Percentiles rank a stretch among this genome's conserved stretches.
Conservation (phyloP, 352 stramenopile genomes). For the Pythium pyrilobum region DNA sequence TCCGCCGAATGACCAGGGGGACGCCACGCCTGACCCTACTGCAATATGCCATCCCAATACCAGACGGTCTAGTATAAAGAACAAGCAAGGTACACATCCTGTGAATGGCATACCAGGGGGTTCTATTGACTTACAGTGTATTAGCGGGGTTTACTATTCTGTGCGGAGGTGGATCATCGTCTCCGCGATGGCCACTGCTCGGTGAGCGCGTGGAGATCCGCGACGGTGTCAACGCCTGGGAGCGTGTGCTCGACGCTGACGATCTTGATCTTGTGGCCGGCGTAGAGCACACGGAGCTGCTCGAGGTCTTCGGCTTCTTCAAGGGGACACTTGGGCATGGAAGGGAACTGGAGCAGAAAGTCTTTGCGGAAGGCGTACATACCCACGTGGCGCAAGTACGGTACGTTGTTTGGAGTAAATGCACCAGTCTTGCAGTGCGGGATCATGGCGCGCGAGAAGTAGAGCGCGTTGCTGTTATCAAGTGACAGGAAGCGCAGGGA, state of each 20-base stretch:
- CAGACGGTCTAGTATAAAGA: too few species aligned
- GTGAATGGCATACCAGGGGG: constrained; percentile 3
- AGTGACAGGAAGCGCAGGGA: background rate
- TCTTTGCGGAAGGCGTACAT: constrained; percentile 77
- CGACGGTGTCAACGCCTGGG: constrained; percentile 64
- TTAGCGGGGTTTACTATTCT: background rate
- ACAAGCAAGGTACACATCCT: too few species aligned
- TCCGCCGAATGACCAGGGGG: background rate
- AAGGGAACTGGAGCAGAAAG: constrained; percentile 68
- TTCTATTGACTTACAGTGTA: constrained; percentile 1
- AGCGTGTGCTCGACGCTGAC: constrained; percentile 55
- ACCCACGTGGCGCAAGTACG: constrained; percentile 71
- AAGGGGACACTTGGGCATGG: constrained; percentile 42
- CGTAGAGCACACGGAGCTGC: constrained; percentile 78
- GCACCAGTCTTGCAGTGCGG: constrained; percentile 60
- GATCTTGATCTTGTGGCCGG: constrained; percentile 66
- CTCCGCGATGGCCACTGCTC: constrained; percentile 22
- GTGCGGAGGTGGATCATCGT: background rate
- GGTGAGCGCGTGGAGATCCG: constrained; percentile 53
- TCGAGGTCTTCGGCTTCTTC: constrained; percentile 75
- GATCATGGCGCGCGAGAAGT: constrained; percentile 81
- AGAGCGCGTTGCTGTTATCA: constrained; percentile 59
- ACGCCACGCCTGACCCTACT: constrained; percentile 12
- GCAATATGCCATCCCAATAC: background rate
- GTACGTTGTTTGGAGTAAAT: constrained; percentile 40